A percentile compares a stretch with the other conserved stretches of the same genome.
phyloP scores from a whole-genome alignment of 2,329 filamentous ascomycete species.

The Sporothrix sp. region DNA sequence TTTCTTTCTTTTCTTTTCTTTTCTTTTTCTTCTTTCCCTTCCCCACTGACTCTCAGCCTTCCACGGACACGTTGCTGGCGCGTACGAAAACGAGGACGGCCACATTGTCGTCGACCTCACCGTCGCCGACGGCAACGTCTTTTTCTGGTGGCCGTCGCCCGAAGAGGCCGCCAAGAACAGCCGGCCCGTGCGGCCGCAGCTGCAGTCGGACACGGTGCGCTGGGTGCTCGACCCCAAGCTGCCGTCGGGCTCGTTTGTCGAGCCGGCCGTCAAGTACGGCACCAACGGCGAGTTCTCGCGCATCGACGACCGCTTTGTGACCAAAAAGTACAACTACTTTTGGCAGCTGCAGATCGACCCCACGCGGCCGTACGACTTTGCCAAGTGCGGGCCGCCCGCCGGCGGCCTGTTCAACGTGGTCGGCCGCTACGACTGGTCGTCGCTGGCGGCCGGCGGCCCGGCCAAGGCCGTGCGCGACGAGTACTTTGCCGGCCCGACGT shows the following conservation, averaged over 20 bases:
- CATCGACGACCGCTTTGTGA: slow-evolving; percentile 38
- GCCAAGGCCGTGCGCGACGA: slow-evolving; percentile 27
- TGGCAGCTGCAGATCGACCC: slow-evolving; percentile 34
- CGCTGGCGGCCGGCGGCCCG: slow-evolving; percentile 25
- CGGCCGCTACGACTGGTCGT: slow-evolving; percentile 33
- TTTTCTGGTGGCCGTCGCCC: slow-evolving; percentile 35
- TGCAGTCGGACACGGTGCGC: slow-evolving; percentile 31
- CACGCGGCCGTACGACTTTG: slow-evolving; percentile 33
- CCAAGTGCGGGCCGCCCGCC: slow-evolving; percentile 33
- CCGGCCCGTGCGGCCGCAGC: slow-evolving; percentile 23
- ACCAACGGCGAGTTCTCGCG: slow-evolving; percentile 41
- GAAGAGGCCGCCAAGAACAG: slow-evolving; percentile 13
- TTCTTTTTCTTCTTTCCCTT: neutral
- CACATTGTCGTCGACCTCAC: slow-evolving; percentile 36
- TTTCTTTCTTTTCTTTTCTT: neutral
- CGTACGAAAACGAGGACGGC: slow-evolving; percentile 37
- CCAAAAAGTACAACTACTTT: slow-evolving; percentile 36
- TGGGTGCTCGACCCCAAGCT: slow-evolving; percentile 32
- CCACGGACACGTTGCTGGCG: slow-evolving; percentile 38
- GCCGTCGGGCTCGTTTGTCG: slow-evolving; percentile 28
- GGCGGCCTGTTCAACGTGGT: slow-evolving; percentile 38
- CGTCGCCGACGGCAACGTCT: slow-evolving; percentile 35
- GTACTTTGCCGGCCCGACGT: slow-evolving; percentile 35
- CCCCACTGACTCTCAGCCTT: slow-evolving; percentile 25
- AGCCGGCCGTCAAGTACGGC: slow-evolving; percentile 27